phyloP scores from a whole-genome alignment of 352 stramenopile species.

The Thraustochytrium sp. region DNA sequence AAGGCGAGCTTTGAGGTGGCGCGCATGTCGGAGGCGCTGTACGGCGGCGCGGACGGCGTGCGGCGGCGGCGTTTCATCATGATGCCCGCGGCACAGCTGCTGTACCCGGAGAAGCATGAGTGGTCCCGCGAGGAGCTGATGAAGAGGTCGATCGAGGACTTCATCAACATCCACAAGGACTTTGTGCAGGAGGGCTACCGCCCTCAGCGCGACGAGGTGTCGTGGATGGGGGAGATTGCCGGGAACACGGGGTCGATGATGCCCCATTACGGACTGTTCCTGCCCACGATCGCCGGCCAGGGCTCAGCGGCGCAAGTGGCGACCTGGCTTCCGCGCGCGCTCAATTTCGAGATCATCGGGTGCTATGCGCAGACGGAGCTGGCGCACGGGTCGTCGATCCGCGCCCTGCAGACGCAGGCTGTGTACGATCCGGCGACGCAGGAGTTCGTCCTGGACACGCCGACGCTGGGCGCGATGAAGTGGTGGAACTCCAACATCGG shows the following conservation, averaged over 20 bases:
- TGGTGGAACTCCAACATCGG: slow-evolving; percentile 90
- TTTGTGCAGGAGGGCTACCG: slow-evolving; percentile 34
- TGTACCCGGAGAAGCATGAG: slow-evolving; percentile 30
- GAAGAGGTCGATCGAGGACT: slow-evolving; percentile 9
- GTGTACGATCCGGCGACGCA: slow-evolving; percentile 77
- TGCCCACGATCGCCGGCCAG: slow-evolving; percentile 66
- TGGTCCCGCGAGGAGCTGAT: slow-evolving; percentile 37
- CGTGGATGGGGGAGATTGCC: slow-evolving; percentile 37
- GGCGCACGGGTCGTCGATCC: slow-evolving; percentile 83
- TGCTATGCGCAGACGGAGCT: slow-evolving; percentile 93
- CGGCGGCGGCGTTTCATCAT: neutral
- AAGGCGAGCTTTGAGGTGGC: slow-evolving; percentile 25
- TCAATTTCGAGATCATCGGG: slow-evolving; percentile 65
- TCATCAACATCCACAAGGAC: slow-evolving; percentile 36
- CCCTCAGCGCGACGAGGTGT: slow-evolving; percentile 11
- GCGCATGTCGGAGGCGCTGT: slow-evolving; percentile 24
- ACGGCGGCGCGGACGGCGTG: slow-evolving; percentile 10
- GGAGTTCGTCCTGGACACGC: slow-evolving; percentile 86
- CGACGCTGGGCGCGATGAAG: slow-evolving; percentile 85
- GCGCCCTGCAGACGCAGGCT: slow-evolving; percentile 86
- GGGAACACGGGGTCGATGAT: slow-evolving; percentile 45
- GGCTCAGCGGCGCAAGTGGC: slow-evolving; percentile 58
- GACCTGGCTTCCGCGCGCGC: slow-evolving; percentile 63
- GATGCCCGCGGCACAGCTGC: slow-evolving; percentile 22
- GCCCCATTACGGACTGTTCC: slow-evolving; percentile 60